Conservation (phyloP, 495 filamentous ascomycete species). For the Penicillium subrubescens region DNA sequence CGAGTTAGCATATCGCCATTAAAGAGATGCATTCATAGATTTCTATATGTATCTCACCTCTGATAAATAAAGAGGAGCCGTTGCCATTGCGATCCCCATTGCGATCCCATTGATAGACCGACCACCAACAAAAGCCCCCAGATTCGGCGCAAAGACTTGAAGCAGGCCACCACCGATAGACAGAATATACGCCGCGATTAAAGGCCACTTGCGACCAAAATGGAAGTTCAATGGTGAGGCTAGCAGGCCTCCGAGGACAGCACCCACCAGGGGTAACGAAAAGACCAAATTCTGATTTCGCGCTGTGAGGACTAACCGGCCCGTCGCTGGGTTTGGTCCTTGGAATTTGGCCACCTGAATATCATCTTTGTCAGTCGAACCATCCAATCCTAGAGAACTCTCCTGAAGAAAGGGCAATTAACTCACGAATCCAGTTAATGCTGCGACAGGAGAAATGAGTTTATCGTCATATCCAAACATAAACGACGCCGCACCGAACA, state of each 20-base stretch:
- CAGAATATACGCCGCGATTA: constrained; percentile 35
- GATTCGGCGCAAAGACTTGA: constrained; percentile 39
- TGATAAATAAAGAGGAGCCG: constrained; percentile 41
- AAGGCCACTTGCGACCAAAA: constrained; percentile 40
- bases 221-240: constrained; percentile 38
- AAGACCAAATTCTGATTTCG: constrained; percentile 43
- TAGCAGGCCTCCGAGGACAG: constrained; percentile 35
- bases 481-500: constrained; percentile 41
- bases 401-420: background rate
- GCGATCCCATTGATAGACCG: constrained; percentile 36
- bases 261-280: constrained; percentile 39
- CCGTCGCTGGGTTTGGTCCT: constrained; percentile 31
- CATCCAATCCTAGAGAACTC: no score
- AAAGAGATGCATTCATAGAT: background rate
- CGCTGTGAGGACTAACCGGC: constrained; percentile 32
- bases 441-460: constrained; percentile 42
- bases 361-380: background rate
- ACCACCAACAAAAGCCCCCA: constrained; percentile 38
- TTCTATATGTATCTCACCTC: constrained; percentile 23
- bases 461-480: constrained; percentile 46
- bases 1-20: background rate
- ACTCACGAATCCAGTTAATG: constrained; percentile 40
- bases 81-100: constrained; percentile 39
- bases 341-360: constrained; percentile 39
- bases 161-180: constrained; percentile 41